A percentile compares a stretch with the other conserved stretches of the same genome.
These are phyloP conservation scores for Populus euphratica DNA, from an alignment of 345 rosid species.

Conservation along the genomic window DNA sequence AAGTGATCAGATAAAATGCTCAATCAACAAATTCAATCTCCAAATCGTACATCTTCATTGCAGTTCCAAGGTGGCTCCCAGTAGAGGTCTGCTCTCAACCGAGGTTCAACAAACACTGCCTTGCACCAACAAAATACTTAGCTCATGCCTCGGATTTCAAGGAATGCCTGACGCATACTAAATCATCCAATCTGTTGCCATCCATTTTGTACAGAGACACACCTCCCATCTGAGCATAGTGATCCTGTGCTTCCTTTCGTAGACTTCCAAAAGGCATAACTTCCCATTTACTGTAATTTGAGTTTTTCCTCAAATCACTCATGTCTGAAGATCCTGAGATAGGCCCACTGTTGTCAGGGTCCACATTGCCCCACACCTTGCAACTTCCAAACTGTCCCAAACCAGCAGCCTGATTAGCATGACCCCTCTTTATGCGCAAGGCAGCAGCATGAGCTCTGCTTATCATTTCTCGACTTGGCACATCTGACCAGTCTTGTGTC, in stretches of 20 bases:
- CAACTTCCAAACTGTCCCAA: slow-evolving; percentile 78
- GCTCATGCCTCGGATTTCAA: slow-evolving; percentile 16
- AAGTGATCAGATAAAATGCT: background rate
- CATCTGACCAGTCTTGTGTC: slow-evolving; percentile 77
- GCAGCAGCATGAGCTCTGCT: slow-evolving; percentile 74
- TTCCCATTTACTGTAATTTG: slow-evolving; percentile 92
- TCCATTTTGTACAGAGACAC: slow-evolving; percentile 93
- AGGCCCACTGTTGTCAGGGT: slow-evolving; percentile 48
- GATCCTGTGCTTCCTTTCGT: slow-evolving; percentile 84
- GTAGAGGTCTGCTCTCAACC: background rate
- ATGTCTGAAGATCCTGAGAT: slow-evolving; percentile 81
- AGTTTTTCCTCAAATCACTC: slow-evolving; percentile 63
- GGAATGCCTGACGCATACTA: slow-evolving; percentile 70
- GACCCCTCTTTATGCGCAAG: slow-evolving; percentile 58
- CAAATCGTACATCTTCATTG: background rate
- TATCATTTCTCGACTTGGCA: slow-evolving; percentile 78
- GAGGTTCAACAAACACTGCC: background rate
- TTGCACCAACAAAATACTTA: background rate
- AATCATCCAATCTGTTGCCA: slow-evolving; percentile 90
- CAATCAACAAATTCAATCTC: background rate
- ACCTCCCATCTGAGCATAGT: slow-evolving; percentile 67
- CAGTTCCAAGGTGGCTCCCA: background rate
- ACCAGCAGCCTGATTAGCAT: slow-evolving; percentile 28
- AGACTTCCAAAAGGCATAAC: slow-evolving; percentile 67
- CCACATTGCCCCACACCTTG: slow-evolving; percentile 82